Conservation (phyloP, 2,329 filamentous ascomycete species). For the Exophiala phaeomuriformis region DNA sequence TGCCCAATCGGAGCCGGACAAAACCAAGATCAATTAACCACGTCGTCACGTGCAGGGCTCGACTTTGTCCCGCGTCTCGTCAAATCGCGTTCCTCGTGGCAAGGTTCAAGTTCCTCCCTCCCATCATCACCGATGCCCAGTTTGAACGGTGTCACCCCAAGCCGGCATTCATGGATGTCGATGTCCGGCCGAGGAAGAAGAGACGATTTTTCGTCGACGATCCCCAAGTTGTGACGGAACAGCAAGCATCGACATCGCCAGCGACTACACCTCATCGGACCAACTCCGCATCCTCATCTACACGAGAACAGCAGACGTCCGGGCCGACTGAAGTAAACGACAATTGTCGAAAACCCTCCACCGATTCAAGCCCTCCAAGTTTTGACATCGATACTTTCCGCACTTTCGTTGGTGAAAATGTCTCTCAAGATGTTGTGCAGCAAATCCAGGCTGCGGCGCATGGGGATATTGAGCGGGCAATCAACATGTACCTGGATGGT, state of each 20-base stretch:
- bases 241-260: constrained; percentile 28
- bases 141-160: neutral
- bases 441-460: constrained; percentile 46
- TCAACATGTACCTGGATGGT: constrained; percentile 59
- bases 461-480: constrained; percentile 52
- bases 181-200: constrained; percentile 54
- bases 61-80: neutral
- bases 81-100: constrained; percentile 1
- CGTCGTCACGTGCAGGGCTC: constrained; percentile 12
- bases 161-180: constrained; percentile 32
- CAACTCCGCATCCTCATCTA: constrained; percentile 25
- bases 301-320: constrained; percentile 4
- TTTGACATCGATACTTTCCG: constrained; percentile 52
- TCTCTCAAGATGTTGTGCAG: constrained; percentile 40
- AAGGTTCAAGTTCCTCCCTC: neutral
- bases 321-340: constrained; percentile 16
- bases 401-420: constrained; percentile 50
- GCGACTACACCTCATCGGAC: constrained; percentile 29
- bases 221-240: constrained; percentile 27
- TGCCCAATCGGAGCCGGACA: neutral
- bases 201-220: constrained; percentile 56
- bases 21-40: neutral
- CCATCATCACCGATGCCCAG: neutral
- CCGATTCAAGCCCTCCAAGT: constrained; percentile 22
- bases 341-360: constrained; percentile 1